A percentile compares a stretch with the other conserved stretches of the same genome.
These are phyloP conservation scores for Gnomoniopsis sp. DNA, from an alignment of 2,329 filamentous ascomycete species.

Conservation along the genomic window DNA sequence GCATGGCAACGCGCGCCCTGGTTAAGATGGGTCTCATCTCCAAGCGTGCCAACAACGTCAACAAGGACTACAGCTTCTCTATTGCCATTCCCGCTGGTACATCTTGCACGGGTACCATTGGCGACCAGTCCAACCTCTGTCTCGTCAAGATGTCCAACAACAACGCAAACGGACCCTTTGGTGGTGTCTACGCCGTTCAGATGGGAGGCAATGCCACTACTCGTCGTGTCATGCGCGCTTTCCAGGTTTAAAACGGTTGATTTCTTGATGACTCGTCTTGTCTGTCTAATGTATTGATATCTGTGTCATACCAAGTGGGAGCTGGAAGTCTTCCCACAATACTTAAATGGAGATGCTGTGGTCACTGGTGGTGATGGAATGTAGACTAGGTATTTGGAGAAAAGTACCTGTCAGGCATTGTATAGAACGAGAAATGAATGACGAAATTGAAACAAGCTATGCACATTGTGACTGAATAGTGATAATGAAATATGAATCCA, in stretches of 20 bases:
- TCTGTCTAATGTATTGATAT: no score
- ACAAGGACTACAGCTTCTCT: slow-evolving; percentile 14
- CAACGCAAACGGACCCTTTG: slow-evolving; percentile 20
- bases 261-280: not conserved
- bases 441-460: no score
- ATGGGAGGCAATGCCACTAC: slow-evolving; percentile 10
- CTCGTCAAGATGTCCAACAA: slow-evolving; percentile 23
- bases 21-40: slow-evolving; percentile 16
- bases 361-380: no score
- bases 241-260: not conserved
- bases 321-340: no score
- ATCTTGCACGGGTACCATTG: slow-evolving; percentile 19
- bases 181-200: slow-evolving; percentile 22
- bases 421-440: no score
- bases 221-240: not conserved
- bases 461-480: no score
- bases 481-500: no score
- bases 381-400: no score
- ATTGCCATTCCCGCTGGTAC: slow-evolving; percentile 18
- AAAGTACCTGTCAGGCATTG: no score
- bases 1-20: slow-evolving; percentile 10
- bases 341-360: no score
- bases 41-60: slow-evolving; percentile 20
- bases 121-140: slow-evolving; percentile 18
- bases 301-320: no score